Base-by-base conservation (phyloP, 805 yeast species). In the Citeromyces matritensis region DNA sequence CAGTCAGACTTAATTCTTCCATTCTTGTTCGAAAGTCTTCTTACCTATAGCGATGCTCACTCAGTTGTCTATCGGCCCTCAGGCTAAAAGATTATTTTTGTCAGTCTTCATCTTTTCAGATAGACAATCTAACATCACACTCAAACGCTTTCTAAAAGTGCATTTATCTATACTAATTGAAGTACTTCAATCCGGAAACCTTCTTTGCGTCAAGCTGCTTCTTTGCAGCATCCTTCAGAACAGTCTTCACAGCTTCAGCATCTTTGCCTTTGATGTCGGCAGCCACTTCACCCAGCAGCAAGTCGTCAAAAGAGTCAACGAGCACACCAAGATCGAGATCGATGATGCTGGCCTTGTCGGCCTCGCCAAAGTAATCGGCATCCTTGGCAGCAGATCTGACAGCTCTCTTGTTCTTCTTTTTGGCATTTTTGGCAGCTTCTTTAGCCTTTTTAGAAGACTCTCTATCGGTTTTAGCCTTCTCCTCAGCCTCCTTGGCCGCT, bases 401-500 rank as follows among this genome's bases (percentile, higher is more conserved):
- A 33, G 49, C 38, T 42, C 58, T 47, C 55, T 53, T 53, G 35
- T 49, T 51, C 81, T 91, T 91, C 94, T 91, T 91, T 69, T 84
- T 86, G 33, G 95, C 95, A 44, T 81, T 83, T 69, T 91, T 95
- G 54, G 94, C 94, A 44, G 88, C 79, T 68, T 88, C 94, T 70
- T 88, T 88, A 47, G 84, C 77, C 55, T 76, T 73, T 56, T 76
- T 14, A 15, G 29, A 26, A 26, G 29, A 19, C 13, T 26, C 17
- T 15, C 21, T 19, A 15, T 26, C 17, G n/a, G 29, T 14, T 19
- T 26, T 83, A 49, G 78, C 66, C 39, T 67, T 70, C 35, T 63
- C 69, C 51, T 72, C 93, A 39, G 79, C 91, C 50, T 72, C 75
- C 42, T 71, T 74, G 45, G 73, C 73, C 43, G 79, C 82, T 41